These are phyloP conservation scores for Omphalotus guepiniiformis DNA, from an alignment of 768 basidiomycete species.

Conservation along the genomic window DNA sequence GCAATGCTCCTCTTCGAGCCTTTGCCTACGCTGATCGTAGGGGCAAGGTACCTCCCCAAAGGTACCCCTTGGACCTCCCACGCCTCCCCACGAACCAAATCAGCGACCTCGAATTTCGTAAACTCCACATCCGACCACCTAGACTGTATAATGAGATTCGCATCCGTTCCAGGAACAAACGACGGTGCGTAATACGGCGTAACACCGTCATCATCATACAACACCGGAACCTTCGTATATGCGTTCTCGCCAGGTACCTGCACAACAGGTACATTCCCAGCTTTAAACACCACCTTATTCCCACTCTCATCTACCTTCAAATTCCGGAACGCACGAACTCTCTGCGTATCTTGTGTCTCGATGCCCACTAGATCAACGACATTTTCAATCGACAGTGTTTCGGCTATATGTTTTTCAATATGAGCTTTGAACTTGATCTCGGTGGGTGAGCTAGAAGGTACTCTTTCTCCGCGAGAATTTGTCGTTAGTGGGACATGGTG, in stretches of 20 bases:
- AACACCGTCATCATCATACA: constrained; percentile 33
- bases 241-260: constrained; percentile 35
- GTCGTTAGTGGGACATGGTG: constrained; percentile 51
- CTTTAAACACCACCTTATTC: constrained; percentile 56
- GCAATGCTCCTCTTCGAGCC: constrained; percentile 46
- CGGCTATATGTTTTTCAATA: constrained; percentile 60
- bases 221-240: constrained; percentile 41
- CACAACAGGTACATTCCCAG: constrained; percentile 55
- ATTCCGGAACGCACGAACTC: constrained; percentile 60
- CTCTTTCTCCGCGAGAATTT: constrained; percentile 52
- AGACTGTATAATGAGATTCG: constrained; percentile 52
- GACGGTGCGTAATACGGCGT: constrained; percentile 63
- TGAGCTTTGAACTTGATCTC: constrained; percentile 58
- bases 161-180: constrained; percentile 47
- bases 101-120: constrained; percentile 61
- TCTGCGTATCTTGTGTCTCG: constrained; percentile 51
- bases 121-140: constrained; percentile 66
- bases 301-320: constrained; percentile 55
- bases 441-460: constrained; percentile 35
- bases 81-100: constrained; percentile 38
- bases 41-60: constrained; percentile 60
- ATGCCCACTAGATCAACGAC: constrained; percentile 45
- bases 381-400: constrained; percentile 45
- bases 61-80: constrained; percentile 56
- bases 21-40: constrained; percentile 45